Evolutionary conservation across 2,329 filamentous ascomycete genomes (phyloP).

Genomic region (Verticillium alfalfae): DNA sequence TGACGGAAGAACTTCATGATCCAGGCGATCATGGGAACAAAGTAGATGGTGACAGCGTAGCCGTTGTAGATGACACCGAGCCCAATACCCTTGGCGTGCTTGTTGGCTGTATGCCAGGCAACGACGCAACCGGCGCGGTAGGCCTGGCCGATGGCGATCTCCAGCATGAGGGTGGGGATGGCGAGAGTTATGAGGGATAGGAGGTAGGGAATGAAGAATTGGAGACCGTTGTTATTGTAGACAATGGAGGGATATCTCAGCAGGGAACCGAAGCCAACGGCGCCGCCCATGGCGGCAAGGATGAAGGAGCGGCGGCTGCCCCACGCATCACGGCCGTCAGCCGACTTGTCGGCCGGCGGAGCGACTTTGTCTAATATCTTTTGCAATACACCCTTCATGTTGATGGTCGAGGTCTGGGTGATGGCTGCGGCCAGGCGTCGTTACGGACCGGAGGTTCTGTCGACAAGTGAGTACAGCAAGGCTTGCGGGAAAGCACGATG

Average conservation of each 20-base stretch:
- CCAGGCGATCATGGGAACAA: constrained; percentile 48
- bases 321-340: constrained; percentile 35
- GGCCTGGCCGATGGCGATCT: constrained; percentile 62
- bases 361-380: constrained; percentile 14
- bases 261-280: constrained; percentile 47
- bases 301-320: constrained; percentile 40
- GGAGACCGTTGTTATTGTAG: constrained; percentile 51
- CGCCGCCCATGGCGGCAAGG: constrained; percentile 46
- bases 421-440: too few relatives aligned
- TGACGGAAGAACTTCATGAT: constrained; percentile 50
- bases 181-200: constrained; percentile 45
- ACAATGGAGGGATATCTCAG: constrained; percentile 49
- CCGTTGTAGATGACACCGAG: constrained; percentile 43
- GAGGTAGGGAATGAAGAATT: constrained; percentile 52
- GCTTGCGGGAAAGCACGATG: too few relatives aligned
- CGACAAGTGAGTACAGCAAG: too few relatives aligned
- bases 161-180: constrained; percentile 46
- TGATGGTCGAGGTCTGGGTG: not conserved
- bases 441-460: too few relatives aligned
- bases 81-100: constrained; percentile 44
- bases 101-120: constrained; percentile 43
- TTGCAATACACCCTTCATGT: constrained; percentile 2
- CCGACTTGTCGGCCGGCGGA: constrained; percentile 15
- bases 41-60: constrained; percentile 47
- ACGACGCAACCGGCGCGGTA: constrained; percentile 48